Evolutionary conservation across 2,329 filamentous ascomycete species (phyloP), one percentile per base, ranked within the genome.

Genomic region (Aspergillus latus): DNA sequence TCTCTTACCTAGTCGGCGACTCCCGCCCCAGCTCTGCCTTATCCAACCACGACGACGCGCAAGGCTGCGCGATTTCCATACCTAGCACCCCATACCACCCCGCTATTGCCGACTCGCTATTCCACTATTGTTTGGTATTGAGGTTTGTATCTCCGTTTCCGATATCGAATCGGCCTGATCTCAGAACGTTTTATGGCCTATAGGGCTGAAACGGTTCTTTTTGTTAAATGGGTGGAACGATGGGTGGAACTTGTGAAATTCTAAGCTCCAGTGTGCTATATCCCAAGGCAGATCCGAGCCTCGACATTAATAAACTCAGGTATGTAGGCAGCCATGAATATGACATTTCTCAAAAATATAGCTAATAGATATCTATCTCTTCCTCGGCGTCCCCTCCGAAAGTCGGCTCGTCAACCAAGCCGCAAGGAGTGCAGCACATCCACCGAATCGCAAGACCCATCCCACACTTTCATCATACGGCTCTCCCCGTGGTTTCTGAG

Each of bases 401-500:
- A 94, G 85, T 56, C 81, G 80, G 49, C 81, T 78, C 9, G 90
- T 87, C 68, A 93, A 82, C 64, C 83, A 90, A 4, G 89, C 90
- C 5, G 93, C 89, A 2, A 88, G 76, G 47, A 97, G 72, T 1
- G 92, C 90, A 60, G 88, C 89, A 43, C 89, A 74, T 2, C 92
- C 93, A 1, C 92, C 92, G 54, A 95, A 87, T 16, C 92, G 85
- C 65, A 97, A 77, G 42, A 96, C 91, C 78, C 93, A 90, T 13
- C 88, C 87, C 49, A 97, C 90, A 71, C 90, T 95, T 62, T 88
- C 85, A 74, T 97, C 93, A 34, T 91, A 92, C 0, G 90, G 88
- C 4, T 82, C 84, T 4, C 92, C 92, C 60, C 93, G 83, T 0
- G 90, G 91, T 73, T 96, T 96, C 76, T 97, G 92, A 66, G 93